Evolutionary conservation across 495 filamentous ascomycete genomes (phyloP).

Genomic region (Xylaria castorea): DNA sequence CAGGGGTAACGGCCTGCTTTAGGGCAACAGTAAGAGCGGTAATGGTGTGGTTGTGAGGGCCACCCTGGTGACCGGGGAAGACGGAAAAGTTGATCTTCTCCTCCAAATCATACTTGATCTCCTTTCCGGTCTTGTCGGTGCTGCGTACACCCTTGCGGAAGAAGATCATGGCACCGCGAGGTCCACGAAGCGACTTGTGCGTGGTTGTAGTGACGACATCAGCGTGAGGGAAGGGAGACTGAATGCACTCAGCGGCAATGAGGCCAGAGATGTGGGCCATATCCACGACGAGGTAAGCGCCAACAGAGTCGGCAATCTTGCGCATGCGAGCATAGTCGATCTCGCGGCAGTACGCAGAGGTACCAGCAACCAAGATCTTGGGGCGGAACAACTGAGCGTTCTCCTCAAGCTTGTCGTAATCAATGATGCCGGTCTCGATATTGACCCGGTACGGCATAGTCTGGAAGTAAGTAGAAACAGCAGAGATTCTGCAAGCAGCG

Average conservation of each 20-base stretch:
- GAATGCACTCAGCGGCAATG: slow-evolving; percentile 90
- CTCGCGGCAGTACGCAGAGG: slow-evolving; percentile 96
- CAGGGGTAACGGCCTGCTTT: slow-evolving; percentile 89
- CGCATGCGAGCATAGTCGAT: slow-evolving; percentile 98
- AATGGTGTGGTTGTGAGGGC: slow-evolving; percentile 99
- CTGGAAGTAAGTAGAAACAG: slow-evolving; percentile 93
- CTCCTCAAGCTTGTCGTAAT: slow-evolving; percentile 92
- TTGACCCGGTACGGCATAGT: slow-evolving; percentile 93
- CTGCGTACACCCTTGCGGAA: slow-evolving; percentile 95
- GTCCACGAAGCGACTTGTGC: slow-evolving; percentile 98
- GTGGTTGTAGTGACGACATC: slow-evolving; percentile 99
- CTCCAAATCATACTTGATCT: slow-evolving; percentile 92
- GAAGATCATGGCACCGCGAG: slow-evolving; percentile 99
- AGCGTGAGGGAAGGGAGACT: slow-evolving; percentile 90
- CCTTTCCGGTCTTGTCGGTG: slow-evolving; percentile 89
- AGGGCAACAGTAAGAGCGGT: slow-evolving; percentile 96
- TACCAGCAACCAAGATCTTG: slow-evolving; percentile 94
- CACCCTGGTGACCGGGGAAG: slow-evolving; percentile 99
- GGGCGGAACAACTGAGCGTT: slow-evolving; percentile 94
- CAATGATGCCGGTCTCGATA: slow-evolving; percentile 92
- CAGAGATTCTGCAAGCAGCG: slow-evolving; percentile 71
- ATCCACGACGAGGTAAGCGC: slow-evolving; percentile 93
- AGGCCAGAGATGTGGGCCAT: slow-evolving; percentile 99
- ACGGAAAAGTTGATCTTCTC: slow-evolving; percentile 98
- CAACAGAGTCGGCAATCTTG: slow-evolving; percentile 92